Evolutionary conservation across 345 rosid genomes (phyloP), one percentile per base, ranked within the genome.

Genomic region (Hypericum perforatum): DNA sequence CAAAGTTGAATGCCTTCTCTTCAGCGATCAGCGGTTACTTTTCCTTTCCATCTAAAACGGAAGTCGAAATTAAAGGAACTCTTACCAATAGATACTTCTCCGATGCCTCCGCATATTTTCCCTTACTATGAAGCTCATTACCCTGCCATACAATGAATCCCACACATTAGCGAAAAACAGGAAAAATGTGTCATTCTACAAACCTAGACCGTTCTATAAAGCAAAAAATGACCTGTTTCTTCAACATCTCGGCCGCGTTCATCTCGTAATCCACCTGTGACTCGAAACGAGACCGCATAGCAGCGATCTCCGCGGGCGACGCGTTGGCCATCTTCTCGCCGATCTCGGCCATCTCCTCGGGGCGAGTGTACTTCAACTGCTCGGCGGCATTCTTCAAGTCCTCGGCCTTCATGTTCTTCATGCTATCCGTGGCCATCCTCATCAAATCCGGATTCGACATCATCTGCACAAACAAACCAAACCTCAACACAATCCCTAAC

Each of bases 361-460:
- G 95, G 29, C 73, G 75, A 2, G 84, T 75, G 45, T 82, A 70
- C 82, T 86, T 84, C 36, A 94, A 78, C 64, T 94, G 94, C 63
- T 94, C 87, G 0, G 95, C 95, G 57, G 97, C 99, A 60, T 70
- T 84, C 58, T 56, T 86, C 65, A 80, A 78, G 77, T 86, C 99
- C 56, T 84, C 94, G 9, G 95, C 91, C 72, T 74, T 86, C 83
- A 89, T 82, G 61, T 80, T 89, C 74, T 79, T 80, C 99, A 94
- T 82, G 65, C 85, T 75, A 60, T 94, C 95, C 0, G 95, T 69
- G n/a, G 99, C 97, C 86, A 89, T 89, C 58, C 70, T 94, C 89
- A 94, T 76, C 79, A 85, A 75, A 4, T 89, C 95, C 11, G 97
- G 99, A 71, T 94, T 94, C 15, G 95, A 72, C 95, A 86, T 84